Conservation (phyloP, 176 grass and related monocot genomes). For the Chloris gayana region DNA sequence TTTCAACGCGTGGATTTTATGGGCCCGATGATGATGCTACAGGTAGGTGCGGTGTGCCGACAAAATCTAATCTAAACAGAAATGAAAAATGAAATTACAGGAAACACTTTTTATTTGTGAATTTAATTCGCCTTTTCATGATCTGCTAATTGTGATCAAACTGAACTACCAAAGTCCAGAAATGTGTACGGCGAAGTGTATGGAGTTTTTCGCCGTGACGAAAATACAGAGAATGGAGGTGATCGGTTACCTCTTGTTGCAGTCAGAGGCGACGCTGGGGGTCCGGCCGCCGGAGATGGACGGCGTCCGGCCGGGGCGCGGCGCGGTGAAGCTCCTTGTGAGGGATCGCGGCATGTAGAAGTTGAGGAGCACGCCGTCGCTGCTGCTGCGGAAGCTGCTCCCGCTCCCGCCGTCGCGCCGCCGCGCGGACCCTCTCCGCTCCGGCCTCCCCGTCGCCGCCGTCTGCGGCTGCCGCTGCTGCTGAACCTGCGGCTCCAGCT, state of each 20-base stretch:
- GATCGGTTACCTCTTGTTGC: constrained; percentile 49
- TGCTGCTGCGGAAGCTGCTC: constrained; percentile 62
- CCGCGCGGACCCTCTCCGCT: constrained; percentile 42
- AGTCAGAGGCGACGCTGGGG: constrained; percentile 22
- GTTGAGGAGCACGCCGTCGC: constrained; percentile 89
- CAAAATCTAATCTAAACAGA: neutral
- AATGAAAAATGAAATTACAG: neutral
- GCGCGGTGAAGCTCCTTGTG: constrained; percentile 78
- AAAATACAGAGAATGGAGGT: neutral
- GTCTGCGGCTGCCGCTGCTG: neutral
- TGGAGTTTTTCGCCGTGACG: neutral
- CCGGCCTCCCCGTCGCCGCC: neutral
- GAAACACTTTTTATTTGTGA: neutral
- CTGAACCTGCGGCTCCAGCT: constrained; percentile 13
- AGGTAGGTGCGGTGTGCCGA: neutral
- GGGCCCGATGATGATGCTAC: neutral
- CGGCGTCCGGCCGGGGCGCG: constrained; percentile 34
- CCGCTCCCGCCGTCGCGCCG: constrained; percentile 42
- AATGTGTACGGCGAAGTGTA: too few relatives aligned
- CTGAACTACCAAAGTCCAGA: neutral
- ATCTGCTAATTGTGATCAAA: neutral
- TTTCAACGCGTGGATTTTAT: constrained; percentile 5
- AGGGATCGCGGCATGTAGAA: constrained; percentile 75
- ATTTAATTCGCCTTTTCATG: neutral
- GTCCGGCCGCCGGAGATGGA: too few relatives aligned